Percentiles rank a stretch among this genome's conserved stretches.
These are phyloP conservation scores for Xylariaceae sp. DNA, from an alignment of 2,329 filamentous ascomycete species.

Conservation along the genomic window DNA sequence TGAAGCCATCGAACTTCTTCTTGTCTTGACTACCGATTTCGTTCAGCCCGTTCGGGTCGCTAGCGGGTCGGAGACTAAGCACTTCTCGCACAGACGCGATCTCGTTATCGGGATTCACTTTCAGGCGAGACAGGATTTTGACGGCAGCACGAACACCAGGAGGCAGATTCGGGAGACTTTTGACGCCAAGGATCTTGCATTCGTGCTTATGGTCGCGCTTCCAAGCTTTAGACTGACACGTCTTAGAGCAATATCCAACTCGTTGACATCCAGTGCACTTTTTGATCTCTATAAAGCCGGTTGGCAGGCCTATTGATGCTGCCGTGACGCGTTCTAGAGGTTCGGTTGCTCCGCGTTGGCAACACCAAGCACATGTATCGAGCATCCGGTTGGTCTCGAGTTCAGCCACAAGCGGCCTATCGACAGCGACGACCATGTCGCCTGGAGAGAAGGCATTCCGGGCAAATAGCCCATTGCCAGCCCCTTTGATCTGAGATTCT, in stretches of 20 bases:
- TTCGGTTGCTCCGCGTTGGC: conserved; percentile 26
- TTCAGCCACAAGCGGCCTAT: conserved; percentile 28
- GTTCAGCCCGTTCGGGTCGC: conserved; percentile 13
- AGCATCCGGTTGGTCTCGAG: conserved; percentile 23
- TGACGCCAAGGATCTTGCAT: conserved; percentile 28
- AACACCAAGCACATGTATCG: conserved; percentile 32
- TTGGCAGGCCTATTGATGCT: conserved; percentile 28
- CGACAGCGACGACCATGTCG: conserved; percentile 23
- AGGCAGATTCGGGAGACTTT: conserved; percentile 22
- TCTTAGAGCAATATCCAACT: conserved; percentile 30
- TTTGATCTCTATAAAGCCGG: conserved; percentile 25
- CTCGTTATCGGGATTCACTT: conserved; percentile 21
- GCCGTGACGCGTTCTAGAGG: conserved; percentile 19
- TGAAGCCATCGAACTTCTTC: conserved; percentile 23
- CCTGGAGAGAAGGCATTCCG: conserved; percentile 26
- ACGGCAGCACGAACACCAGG: conserved; percentile 24
- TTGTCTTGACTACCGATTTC: conserved; percentile 19
- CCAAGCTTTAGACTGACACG: conserved; percentile 30
- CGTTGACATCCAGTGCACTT: conserved; percentile 26
- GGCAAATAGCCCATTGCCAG: conserved; percentile 30
- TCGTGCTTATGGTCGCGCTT: conserved; percentile 32
- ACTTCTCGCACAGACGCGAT: conserved; percentile 18
- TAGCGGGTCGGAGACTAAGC: conserved; percentile 22
- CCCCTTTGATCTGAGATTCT: conserved; percentile 22
- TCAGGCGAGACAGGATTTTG: conserved; percentile 29